Base-by-base conservation (phyloP, 176 grass and related monocot genomes). In the Puya raimondii region DNA sequence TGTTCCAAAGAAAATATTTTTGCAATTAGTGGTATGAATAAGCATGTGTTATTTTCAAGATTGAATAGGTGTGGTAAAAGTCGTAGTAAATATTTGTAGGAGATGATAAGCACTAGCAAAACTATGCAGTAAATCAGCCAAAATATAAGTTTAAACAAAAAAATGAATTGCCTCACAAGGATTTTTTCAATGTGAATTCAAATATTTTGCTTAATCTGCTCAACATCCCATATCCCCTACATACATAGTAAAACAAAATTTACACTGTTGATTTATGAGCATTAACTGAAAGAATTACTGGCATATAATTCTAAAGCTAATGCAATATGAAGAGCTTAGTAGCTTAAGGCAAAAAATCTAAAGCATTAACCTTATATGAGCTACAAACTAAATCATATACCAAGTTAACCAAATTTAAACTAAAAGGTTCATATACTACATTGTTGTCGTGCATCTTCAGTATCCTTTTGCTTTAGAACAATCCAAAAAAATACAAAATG, bases 141-240 rank as follows among this genome's bases (percentile, higher is more conserved):
- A 13, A 9, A 78, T 25, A 27, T 4, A 70, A 2, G 25, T 47
- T 75, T 77, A 14, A 70, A 76, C 18, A 52, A 77, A 66, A 74
- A 73, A 69, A 20, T 58, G 18, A 16, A 57, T 57, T 9, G 53
- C 27, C 27, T 29, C 27, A 29, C 27, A 29, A 29, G 27, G 27
- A 29, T 20, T 58, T 15, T 58, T 53, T 18, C 54, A 58, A 29
- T 29, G 27, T 29, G 27, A 29, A 29, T 29, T 29, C 27, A 29
- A 29, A 29, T 29, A 71, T 72, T 85, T 71, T 66, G 70, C 53
- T 79, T 86, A 71, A 75, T 54, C 84, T 90, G 81, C 74, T 80
- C 84, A 64, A 93, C 58, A 88, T 91, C 89, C 90, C 87, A 99
- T 51, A 89, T 86, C 53, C 90, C 94, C 94, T 99, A 50, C 26